Conservation (phyloP, 2,329 filamentous ascomycete species). For the Aspergillus vadensis region DNA sequence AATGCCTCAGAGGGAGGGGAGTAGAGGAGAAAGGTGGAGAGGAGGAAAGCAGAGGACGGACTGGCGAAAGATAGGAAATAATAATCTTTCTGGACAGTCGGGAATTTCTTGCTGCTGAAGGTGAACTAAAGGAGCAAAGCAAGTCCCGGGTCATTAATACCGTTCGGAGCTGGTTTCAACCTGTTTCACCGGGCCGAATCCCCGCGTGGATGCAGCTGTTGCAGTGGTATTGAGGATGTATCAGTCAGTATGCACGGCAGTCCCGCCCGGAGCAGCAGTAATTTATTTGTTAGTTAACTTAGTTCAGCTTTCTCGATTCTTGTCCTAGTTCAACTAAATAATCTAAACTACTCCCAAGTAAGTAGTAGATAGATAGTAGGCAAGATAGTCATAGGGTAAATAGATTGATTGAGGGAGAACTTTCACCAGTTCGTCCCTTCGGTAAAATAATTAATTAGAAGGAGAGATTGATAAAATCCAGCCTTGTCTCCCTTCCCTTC, state of each 20-base stretch:
- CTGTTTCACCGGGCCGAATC: neutral
- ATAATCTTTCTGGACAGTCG: conserved; percentile 15
- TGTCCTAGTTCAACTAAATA: no score
- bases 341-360: no score
- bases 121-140: conserved; percentile 9
- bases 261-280: neutral
- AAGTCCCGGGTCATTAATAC: neutral
- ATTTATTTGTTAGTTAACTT: no score
- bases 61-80: neutral
- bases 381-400: neutral
- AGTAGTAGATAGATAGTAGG: no score
- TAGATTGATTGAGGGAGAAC: neutral
- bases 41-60: conserved; percentile 4
- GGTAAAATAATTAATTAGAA: neutral
- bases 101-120: conserved; percentile 12
- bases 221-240: neutral
- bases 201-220: neutral
- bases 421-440: no score
- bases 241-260: neutral
- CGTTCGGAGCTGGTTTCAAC: neutral
- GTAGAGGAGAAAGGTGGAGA: conserved; percentile 7
- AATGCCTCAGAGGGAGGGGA: conserved; percentile 7
- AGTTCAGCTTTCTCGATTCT: no score
- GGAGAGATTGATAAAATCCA: neutral
- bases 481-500: neutral